A percentile compares a stretch with the other conserved stretches of the same genome.
Conservation (phyloP, 2,329 filamentous ascomycete genomes). For the Dactylellina drechsleri region DNA sequence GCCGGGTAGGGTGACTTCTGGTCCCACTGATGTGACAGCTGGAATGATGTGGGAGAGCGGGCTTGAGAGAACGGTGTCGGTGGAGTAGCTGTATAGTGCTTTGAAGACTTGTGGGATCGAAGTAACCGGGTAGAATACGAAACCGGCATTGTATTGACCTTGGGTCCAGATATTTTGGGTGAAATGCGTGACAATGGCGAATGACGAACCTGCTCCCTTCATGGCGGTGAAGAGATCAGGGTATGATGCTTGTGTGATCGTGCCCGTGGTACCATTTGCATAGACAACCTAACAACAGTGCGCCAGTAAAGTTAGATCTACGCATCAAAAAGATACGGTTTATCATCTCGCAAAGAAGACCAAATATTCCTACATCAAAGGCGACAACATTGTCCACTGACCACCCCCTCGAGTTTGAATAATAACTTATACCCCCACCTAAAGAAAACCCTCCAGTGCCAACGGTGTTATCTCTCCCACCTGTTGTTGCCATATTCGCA, state of each 20-base stretch:
- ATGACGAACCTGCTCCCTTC: conserved; percentile 47
- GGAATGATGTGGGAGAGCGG: conserved; percentile 39
- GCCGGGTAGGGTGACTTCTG: background rate
- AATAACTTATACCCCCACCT: conserved; percentile 62
- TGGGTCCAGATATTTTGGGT: conserved; percentile 33
- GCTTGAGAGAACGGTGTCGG: conserved; percentile 9
- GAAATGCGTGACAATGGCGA: conserved; percentile 46
- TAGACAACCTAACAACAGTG: conserved; percentile 28
- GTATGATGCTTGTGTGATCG: conserved; percentile 21
- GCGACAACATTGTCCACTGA: conserved; percentile 34
- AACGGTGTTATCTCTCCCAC: conserved; percentile 62
- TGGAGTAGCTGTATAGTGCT: conserved; percentile 39
- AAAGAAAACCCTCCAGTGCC: conserved; percentile 61
- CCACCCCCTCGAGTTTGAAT: conserved; percentile 57
- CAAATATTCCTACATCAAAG: conserved; percentile 20
- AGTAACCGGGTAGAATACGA: conserved; percentile 31
- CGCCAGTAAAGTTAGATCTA: background rate
- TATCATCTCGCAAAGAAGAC: no score
- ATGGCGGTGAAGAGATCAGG: conserved; percentile 45
- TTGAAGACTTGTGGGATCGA: conserved; percentile 25
- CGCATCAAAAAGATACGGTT: background rate
- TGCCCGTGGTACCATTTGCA: conserved; percentile 43
- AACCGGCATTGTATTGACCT: conserved; percentile 32
- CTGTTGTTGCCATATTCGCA: conserved; percentile 60
- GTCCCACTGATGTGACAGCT: conserved; percentile 34